These are phyloP conservation scores for Ogataea glucozyma DNA, from an alignment of 805 yeast species.

Conservation along the genomic window DNA sequence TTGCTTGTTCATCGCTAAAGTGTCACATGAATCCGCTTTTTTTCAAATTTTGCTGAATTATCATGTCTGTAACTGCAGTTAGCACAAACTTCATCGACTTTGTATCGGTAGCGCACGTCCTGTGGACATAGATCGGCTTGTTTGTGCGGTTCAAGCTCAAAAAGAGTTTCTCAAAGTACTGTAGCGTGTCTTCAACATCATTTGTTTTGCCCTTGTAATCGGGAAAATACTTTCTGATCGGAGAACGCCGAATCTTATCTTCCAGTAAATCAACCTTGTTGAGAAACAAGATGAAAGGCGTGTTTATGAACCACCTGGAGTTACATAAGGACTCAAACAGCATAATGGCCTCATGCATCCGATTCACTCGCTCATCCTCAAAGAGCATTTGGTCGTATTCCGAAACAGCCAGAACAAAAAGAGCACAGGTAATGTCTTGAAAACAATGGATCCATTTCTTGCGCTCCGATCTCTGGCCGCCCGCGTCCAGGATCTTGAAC, in stretches of 20 bases:
- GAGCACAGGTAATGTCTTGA: constrained; percentile 82
- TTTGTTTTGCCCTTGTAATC: constrained; percentile 68
- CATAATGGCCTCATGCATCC: constrained; percentile 88
- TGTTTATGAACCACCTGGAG: constrained; percentile 78
- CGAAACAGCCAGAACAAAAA: constrained; percentile 85
- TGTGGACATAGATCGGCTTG: constrained; percentile 83
- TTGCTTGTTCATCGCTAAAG: too few relatives aligned
- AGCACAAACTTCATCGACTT: constrained; percentile 86
- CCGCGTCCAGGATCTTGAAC: constrained; percentile 88
- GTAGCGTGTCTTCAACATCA: constrained; percentile 65
- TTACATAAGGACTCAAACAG: constrained; percentile 82
- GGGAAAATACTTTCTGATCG: constrained; percentile 74
- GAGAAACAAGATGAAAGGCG: constrained; percentile 86
- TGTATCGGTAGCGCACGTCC: constrained; percentile 95
- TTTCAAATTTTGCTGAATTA: constrained; percentile 78
- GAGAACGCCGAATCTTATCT: constrained; percentile 63
- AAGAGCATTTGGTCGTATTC: constrained; percentile 91
- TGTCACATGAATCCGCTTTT: constrained; percentile 69
- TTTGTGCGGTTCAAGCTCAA: constrained; percentile 59
- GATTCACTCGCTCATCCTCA: constrained; percentile 85
- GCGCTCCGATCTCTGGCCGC: constrained; percentile 92
- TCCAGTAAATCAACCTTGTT: constrained; percentile 86
- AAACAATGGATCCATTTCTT: constrained; percentile 95
- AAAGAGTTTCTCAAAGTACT: constrained; percentile 70
- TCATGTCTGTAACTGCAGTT: constrained; percentile 89